A percentile compares a stretch with the other conserved stretches of the same genome.
These are phyloP conservation scores for Vinca major DNA, from an alignment of 305 asterid species.

Conservation along the genomic window DNA sequence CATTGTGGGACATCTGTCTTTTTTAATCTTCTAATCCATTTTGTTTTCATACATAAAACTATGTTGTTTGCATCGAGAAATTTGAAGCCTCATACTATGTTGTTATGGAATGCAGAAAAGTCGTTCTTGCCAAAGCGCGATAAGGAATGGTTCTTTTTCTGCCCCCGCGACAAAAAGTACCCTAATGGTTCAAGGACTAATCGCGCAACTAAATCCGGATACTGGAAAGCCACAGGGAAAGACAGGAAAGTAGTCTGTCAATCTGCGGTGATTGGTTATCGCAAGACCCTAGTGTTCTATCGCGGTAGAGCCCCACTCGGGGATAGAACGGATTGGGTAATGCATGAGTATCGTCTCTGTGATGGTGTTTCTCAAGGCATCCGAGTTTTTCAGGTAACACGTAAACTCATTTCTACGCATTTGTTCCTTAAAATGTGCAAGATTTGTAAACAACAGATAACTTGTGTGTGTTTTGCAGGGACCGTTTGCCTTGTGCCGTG, in stretches of 20 bases:
- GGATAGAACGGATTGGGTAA: slow-evolving; percentile 44
- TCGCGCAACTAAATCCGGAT: slow-evolving; percentile 43
- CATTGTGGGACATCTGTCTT: slow-evolving; percentile 23
- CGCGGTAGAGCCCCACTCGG: slow-evolving; percentile 45
- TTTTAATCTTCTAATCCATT: not conserved
- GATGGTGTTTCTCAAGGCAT: slow-evolving; percentile 35
- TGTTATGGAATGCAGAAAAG: slow-evolving; percentile 30
- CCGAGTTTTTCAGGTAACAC: slow-evolving; percentile 31
- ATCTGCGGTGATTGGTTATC: slow-evolving; percentile 27
- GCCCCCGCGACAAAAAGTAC: slow-evolving; percentile 41
- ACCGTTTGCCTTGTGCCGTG: slow-evolving; percentile 40
- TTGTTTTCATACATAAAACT: not conserved
- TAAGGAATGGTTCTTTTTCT: slow-evolving; percentile 51
- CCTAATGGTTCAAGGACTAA: slow-evolving; percentile 47
- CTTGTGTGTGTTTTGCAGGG: slow-evolving; percentile 22
- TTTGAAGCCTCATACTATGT: slow-evolving; percentile 2
- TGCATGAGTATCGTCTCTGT: slow-evolving; percentile 48
- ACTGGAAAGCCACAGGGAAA: slow-evolving; percentile 54
- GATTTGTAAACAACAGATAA: not conserved
- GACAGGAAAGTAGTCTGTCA: slow-evolving; percentile 37
- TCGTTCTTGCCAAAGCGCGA: slow-evolving; percentile 46
- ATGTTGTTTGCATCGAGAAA: not conserved
- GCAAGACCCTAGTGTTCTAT: slow-evolving; percentile 43
- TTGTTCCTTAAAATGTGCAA: not conserved
- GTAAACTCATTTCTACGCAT: not conserved